phyloP scores from a whole-genome alignment of 1,139 yeast species.

The Lodderomyces elongisporus region DNA sequence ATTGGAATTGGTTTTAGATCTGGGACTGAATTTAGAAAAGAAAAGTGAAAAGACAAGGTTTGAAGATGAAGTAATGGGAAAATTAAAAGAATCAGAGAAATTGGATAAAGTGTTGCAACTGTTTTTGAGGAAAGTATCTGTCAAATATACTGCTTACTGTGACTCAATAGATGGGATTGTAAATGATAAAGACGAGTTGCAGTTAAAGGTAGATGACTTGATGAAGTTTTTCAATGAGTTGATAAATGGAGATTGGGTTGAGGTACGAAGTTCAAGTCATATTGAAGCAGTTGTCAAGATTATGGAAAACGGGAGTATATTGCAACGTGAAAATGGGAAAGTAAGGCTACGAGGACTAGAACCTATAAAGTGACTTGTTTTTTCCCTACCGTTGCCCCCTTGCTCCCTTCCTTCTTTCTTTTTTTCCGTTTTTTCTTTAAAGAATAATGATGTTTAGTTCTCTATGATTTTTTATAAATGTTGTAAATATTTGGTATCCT shows the following conservation, averaged over 20 bases:
- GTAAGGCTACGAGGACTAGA: no score
- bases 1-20: not conserved
- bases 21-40: no score
- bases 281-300: not conserved
- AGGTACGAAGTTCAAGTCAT: not conserved
- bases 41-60: no score
- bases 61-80: slow-evolving; percentile 3
- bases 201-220: slow-evolving; percentile 11
- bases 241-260: slow-evolving; percentile 8
- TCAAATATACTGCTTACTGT: slow-evolving; percentile 22
- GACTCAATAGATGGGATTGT: slow-evolving; percentile 16
- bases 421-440: no score
- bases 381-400: no score
- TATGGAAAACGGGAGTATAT: not conserved
- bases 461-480: no score
- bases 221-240: slow-evolving; percentile 8
- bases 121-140: slow-evolving; percentile 20
- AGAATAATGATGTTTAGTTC: no score
- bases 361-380: no score
- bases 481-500: no score
- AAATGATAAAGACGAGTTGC: slow-evolving; percentile 18
- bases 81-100: slow-evolving; percentile 11
- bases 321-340: not conserved
- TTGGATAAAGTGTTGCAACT: slow-evolving; percentile 13
- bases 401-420: no score